Evolutionary conservation across 176 grass and related monocot genomes (phyloP).

Genomic region (Musa beccarii): DNA sequence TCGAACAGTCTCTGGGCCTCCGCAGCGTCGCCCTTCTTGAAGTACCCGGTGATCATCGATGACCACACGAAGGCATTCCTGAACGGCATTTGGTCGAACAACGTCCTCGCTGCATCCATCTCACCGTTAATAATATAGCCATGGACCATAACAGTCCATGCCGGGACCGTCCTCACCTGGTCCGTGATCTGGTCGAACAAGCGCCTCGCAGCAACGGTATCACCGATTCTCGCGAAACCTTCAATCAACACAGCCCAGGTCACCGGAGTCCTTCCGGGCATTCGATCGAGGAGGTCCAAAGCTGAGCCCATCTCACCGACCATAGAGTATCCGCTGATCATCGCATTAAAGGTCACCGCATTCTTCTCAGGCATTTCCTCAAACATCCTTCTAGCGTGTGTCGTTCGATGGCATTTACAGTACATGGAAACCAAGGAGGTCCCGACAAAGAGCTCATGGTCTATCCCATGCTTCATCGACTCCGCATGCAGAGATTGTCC

Average conservation of each 20-base stretch:
- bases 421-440: constrained; percentile 55
- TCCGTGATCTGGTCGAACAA: constrained; percentile 31
- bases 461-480: constrained; percentile 25
- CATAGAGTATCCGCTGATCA: constrained; percentile 36
- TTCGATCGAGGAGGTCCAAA: constrained; percentile 19
- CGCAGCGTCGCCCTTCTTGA: constrained; percentile 29
- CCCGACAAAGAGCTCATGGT: constrained; percentile 27
- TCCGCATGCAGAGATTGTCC: constrained; percentile 39
- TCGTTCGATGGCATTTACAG: constrained; percentile 28
- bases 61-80: constrained; percentile 59
- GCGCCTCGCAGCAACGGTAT: constrained; percentile 22
- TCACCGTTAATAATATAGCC: constrained; percentile 29
- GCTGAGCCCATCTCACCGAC: constrained; percentile 33
- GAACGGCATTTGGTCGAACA: constrained; percentile 47
- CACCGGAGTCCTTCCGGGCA: constrained; percentile 17
- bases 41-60: constrained; percentile 61
- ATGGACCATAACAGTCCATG: constrained; percentile 54
- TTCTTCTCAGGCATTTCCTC: constrained; percentile 42
- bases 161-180: constrained; percentile 32
- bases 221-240: constrained; percentile 38
- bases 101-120: constrained; percentile 36
- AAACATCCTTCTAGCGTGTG: constrained; percentile 27
- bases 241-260: constrained; percentile 39
- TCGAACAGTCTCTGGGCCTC: constrained; percentile 34
- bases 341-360: constrained; percentile 32